Conservation (phyloP, 1,284 basidiomycete species). For the Cryptococcus amylolentus region DNA sequence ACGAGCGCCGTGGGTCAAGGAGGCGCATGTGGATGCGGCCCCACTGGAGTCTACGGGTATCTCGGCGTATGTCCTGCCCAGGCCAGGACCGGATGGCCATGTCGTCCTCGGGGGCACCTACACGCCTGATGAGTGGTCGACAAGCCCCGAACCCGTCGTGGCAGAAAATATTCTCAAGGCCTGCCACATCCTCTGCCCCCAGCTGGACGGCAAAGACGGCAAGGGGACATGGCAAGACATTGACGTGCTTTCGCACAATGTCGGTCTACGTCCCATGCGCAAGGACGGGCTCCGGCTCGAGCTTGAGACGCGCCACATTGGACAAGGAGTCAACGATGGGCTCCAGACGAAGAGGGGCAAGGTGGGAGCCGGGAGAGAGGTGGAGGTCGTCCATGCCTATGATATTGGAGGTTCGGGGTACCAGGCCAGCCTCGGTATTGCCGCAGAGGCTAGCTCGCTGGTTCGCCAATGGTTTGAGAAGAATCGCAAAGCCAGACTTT, state of each 20-base stretch:
- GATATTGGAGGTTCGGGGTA: constrained; percentile 53
- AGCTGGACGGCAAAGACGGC: constrained; percentile 32
- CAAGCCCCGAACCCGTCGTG: constrained; percentile 30
- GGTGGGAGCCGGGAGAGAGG: constrained; percentile 50
- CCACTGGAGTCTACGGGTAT: constrained; percentile 52
- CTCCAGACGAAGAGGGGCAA: constrained; percentile 2
- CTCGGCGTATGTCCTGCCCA: constrained; percentile 48
- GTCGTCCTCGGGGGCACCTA: constrained; percentile 46
- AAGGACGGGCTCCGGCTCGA: constrained; percentile 67
- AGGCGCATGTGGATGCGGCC: constrained; percentile 78
- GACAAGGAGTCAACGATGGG: constrained; percentile 22
- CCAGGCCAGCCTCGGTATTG: constrained; percentile 44
- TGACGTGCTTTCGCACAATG: constrained; percentile 60
- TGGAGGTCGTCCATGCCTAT: constrained; percentile 67
- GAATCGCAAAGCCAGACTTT: not conserved
- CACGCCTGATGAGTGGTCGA: constrained; percentile 35
- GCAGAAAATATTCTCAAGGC: constrained; percentile 46
- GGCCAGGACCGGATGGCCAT: constrained; percentile 46
- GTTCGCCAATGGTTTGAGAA: constrained; percentile 14
- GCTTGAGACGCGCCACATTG: constrained; percentile 54
- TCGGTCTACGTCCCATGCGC: constrained; percentile 65
- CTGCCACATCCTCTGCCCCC: constrained; percentile 44
- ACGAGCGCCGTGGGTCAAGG: constrained; percentile 50
- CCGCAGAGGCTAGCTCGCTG: constrained; percentile 42
- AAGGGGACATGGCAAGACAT: constrained; percentile 42